These are phyloP conservation scores for Ettlia oleoabundans DNA, from an alignment of 139 green algal genomes.

Conservation along the genomic window DNA sequence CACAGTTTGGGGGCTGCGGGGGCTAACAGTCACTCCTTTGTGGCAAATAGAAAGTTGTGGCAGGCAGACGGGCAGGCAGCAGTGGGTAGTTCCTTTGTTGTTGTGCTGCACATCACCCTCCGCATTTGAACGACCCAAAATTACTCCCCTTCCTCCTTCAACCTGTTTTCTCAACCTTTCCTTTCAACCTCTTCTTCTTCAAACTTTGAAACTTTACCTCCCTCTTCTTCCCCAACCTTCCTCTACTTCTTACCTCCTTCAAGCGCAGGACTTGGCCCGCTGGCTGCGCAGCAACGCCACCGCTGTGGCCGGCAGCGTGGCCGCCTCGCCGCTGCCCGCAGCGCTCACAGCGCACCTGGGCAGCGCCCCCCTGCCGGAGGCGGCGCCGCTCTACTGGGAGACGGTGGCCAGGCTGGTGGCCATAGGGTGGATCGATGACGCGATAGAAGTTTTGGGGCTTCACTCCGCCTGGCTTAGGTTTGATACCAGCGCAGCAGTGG, in stretches of 20 bases:
- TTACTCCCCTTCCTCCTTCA: no score
- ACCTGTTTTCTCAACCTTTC: no score
- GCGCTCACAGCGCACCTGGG: neutral
- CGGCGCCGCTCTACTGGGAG: conserved; percentile 43
- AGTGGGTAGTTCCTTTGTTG: no score
- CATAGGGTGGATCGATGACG: conserved; percentile 61
- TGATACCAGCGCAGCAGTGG: conserved; percentile 11
- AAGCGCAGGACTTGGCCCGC: conserved; percentile 26
- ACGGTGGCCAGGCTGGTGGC: conserved; percentile 54
- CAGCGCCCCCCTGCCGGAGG: conserved; percentile 33
- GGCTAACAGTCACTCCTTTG: no score
- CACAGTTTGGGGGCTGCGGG: neutral
- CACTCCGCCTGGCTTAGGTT: conserved; percentile 60
- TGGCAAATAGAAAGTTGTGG: no score
- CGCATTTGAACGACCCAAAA: no score
- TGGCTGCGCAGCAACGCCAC: conserved; percentile 36
- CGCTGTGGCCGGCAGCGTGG: conserved; percentile 13
- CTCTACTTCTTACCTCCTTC: neutral
- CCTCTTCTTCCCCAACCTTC: no score
- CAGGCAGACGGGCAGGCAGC: no score
- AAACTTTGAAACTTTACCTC: no score
- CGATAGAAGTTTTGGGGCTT: conserved; percentile 60
- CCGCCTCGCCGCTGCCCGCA: conserved; percentile 9
- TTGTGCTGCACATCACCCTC: no score
- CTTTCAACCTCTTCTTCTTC: no score